Conservation (phyloP, 2,329 filamentous ascomycete genomes). For the Xylariomycetidae sp. region DNA sequence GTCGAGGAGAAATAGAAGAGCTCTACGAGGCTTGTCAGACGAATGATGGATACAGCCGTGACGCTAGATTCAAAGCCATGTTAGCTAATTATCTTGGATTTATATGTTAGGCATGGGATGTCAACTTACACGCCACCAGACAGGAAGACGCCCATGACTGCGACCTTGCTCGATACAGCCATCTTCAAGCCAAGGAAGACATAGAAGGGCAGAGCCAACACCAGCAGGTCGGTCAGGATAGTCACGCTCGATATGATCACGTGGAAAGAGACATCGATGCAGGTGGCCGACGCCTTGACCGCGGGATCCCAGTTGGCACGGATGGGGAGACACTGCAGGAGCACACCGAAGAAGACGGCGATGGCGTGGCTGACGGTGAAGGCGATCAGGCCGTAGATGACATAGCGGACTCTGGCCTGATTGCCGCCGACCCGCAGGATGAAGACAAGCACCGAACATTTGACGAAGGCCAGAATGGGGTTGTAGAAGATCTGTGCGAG, state of each 20-base stretch:
- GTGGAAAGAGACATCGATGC: slow-evolving; percentile 29
- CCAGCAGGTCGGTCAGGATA: slow-evolving; percentile 18
- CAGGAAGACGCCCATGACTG: no score
- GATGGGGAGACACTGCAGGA: slow-evolving; percentile 36
- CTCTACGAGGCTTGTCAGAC: no score
- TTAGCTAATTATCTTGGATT: no score
- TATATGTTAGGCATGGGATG: no score
- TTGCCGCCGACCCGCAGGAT: slow-evolving; percentile 34
- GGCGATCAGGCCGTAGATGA: slow-evolving; percentile 24
- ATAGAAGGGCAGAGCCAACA: not conserved
- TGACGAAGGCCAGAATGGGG: slow-evolving; percentile 39
- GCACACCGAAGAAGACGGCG: slow-evolving; percentile 31
- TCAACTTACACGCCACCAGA: no score
- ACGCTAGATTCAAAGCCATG: no score
- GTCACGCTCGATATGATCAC: slow-evolving; percentile 31
- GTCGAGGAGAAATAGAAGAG: slow-evolving; percentile 8
- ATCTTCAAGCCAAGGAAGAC: slow-evolving; percentile 1
- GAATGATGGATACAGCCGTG: no score
- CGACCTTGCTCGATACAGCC: no score
- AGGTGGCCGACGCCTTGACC: slow-evolving; percentile 17
- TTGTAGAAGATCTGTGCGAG: slow-evolving; percentile 40
- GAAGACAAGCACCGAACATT: slow-evolving; percentile 39
- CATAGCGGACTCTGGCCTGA: slow-evolving; percentile 24
- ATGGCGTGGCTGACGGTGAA: slow-evolving; percentile 31
- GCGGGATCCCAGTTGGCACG: slow-evolving; percentile 25